Base-by-base conservation (phyloP, 805 yeast species). In the Metschnikowia lochheadii region DNA sequence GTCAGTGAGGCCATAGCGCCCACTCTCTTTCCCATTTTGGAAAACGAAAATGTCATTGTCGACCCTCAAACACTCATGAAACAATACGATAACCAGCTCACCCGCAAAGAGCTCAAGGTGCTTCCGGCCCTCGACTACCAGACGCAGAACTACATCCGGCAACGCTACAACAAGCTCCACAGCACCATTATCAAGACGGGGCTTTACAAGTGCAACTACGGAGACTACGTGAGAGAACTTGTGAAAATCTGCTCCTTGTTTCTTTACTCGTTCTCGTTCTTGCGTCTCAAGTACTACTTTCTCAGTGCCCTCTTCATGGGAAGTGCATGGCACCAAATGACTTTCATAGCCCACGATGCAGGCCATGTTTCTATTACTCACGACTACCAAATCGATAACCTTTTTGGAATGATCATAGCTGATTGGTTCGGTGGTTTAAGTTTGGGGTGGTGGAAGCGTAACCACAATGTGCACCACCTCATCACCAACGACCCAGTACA, bases 381-480 rank as follows among this genome's bases (percentile, higher is more conserved):
- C 64, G 74, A 86, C 59, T 89, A 85, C 66, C 85, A 83, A 57
- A 42, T 80, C 8, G 97, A 89, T 65, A 89, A 85, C 62, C 63
- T 85, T 17, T 74, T 87, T 50, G 95, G 96, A 1, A 80, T 84
- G 65, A 46, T 81, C 2, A 73, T 89, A 45, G 95, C 96, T 1
- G 82, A 87, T 54, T 89, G 77, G 73, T 67, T 83, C 46, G 97
- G 97, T n/a, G 97, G 97, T 0, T 73, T 89, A 39, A 87, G 96
- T 42, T 63, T 89, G 18, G 96, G 96, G 2, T 89, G 97, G 97
- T 89, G 97, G 97, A 90, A 89, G 60, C 76, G 91, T 47, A 89
- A 87, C 66, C 97, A 89, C 68, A 89, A 89, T 64, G 95, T 89
- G n/a, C 97, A 89, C 67, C 97, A 89, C 64, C 69, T 89, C 46